Evolutionary conservation across 768 basidiomycete genomes (phyloP).

Genomic region (Boletus fagicola): DNA sequence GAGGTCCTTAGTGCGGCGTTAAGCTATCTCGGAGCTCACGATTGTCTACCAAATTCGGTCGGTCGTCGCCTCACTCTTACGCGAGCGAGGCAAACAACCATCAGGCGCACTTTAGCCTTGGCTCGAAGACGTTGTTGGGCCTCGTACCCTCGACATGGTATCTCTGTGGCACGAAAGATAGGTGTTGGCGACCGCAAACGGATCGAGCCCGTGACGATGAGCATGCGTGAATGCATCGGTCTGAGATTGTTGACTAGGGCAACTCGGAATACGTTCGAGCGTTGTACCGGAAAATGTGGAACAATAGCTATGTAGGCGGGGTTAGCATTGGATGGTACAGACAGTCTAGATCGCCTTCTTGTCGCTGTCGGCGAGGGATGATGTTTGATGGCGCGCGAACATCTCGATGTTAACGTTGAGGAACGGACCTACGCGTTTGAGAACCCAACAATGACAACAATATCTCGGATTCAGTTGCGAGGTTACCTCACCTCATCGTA

Average conservation of each 20-base stretch:
- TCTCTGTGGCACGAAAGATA: not conserved
- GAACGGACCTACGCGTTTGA: not conserved
- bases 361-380: not conserved
- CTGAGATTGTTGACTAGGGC: not conserved
- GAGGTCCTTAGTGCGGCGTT: not conserved
- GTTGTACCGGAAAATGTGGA: not conserved
- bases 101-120: not conserved
- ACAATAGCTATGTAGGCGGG: not conserved
- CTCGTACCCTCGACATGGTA: not conserved
- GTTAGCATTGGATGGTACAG: not conserved
- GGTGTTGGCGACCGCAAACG: not conserved
- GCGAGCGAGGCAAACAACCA: not conserved
- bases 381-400: not conserved
- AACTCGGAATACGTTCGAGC: not conserved
- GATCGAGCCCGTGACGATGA: not conserved
- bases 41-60: not conserved
- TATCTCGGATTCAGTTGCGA: not conserved
- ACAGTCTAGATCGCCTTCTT: not conserved
- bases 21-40: not conserved
- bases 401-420: not conserved
- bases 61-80: not conserved
- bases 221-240: not conserved
- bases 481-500: not conserved
- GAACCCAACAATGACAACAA: not conserved
- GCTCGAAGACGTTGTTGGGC: not conserved